Evolutionary conservation across 306 rosid genomes (phyloP).

Genomic region (Cucumis hystrix): DNA sequence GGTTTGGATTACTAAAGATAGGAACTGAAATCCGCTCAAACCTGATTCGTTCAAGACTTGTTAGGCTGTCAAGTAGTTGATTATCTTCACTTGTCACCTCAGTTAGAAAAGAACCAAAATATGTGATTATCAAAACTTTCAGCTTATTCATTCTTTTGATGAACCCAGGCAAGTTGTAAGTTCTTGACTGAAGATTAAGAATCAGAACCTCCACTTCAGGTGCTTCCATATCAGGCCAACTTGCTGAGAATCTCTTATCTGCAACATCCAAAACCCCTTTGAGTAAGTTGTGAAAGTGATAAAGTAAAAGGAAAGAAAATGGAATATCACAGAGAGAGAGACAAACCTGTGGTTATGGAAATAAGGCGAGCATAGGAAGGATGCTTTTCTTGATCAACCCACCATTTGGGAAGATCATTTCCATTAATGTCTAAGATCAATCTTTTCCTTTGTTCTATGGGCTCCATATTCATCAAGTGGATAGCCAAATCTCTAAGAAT

Average conservation of each 20-base stretch:
- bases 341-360: slow-evolving; percentile 55
- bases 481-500: slow-evolving; percentile 61
- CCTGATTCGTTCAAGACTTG: slow-evolving; percentile 32
- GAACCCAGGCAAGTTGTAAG: slow-evolving; percentile 30
- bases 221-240: slow-evolving; percentile 36
- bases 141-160: slow-evolving; percentile 33
- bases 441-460: slow-evolving; percentile 25
- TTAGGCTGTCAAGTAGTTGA: slow-evolving; percentile 15
- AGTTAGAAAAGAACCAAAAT: slow-evolving; percentile 23
- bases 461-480: slow-evolving; percentile 13
- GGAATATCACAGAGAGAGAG: background rate
- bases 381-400: slow-evolving; percentile 23
- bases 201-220: slow-evolving; percentile 39
- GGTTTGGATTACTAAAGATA: slow-evolving; percentile 9
- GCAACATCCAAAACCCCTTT: slow-evolving; percentile 15
- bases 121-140: slow-evolving; percentile 38
- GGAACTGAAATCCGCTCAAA: slow-evolving; percentile 38
- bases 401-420: slow-evolving; percentile 42
- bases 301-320: background rate
- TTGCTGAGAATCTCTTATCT: slow-evolving; percentile 37
- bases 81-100: slow-evolving; percentile 18
- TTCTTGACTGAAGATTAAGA: slow-evolving; percentile 24
- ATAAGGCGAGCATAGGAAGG: slow-evolving; percentile 23
- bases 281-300: background rate
- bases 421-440: slow-evolving; percentile 25